Evolutionary conservation across 495 filamentous ascomycete species (phyloP), one percentile per base, ranked within the genome.

Genomic region (Penicillium simplicissimum): DNA sequence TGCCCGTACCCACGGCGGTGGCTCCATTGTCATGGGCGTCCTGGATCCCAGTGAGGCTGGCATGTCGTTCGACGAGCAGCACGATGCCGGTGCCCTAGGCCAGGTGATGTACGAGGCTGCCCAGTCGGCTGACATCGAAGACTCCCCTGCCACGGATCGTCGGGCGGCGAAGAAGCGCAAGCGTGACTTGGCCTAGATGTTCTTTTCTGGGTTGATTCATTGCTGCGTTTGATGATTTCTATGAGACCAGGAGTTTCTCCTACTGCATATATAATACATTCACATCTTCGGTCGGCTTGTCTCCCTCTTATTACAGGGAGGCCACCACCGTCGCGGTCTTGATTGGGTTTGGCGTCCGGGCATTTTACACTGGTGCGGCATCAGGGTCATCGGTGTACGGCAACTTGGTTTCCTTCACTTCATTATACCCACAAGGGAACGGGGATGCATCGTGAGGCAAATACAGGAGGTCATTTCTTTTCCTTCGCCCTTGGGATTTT

Each of bases 1-100:
- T 70, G 87, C 95, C 51, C 87, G 96, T 52, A 99, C 95, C 14
- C 96, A 99, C 67, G 96, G 91, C 48, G 87, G 87, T 53, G 91
- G 91, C 47, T 90, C 94, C 58, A 90, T 97, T 63, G 86, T 93
- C 58, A 91, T 98, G 90, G 88, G 89, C 60, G 82, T 97, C 59
- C 78, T 96, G 42, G 90, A 96, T 56, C 74, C 84, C 54, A 81
- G 82, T 17, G 88, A 90, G 37, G 71, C 80, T 54, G 68, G 80
- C 62, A 67, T 72, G 17, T 68, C 72, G 3, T 72, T 68, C 33
- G 72, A 79, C 21, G 84, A 82, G 55, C 84, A 87, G 54, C 78
- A 77, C 21, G 88, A 91, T 53, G 82, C 87, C 49, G 80, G 79
- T 60, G 76, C 79, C 17, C 78, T 90, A n/a, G 88, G 90, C 51